phyloP scores from a whole-genome alignment of 371 early-diverging fungal genomes.

The Apophysomyces sp. region DNA sequence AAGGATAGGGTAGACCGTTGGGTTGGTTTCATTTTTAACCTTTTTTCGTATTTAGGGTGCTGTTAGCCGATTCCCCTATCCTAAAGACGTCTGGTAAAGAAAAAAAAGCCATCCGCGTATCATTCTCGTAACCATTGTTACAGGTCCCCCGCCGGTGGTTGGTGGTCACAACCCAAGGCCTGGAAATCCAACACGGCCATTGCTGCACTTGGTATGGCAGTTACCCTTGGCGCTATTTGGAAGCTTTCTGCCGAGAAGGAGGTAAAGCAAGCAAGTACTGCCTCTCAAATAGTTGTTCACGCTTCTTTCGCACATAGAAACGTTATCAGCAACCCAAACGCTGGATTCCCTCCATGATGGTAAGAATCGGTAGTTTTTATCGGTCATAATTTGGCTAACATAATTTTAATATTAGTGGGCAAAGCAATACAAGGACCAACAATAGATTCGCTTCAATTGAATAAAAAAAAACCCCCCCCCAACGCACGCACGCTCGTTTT shows the following conservation, averaged over 20 bases:
- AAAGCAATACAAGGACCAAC: conserved; percentile 68
- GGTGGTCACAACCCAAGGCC: conserved; percentile 86
- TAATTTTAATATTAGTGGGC: conserved; percentile 55
- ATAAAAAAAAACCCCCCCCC: not conserved
- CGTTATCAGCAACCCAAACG: conserved; percentile 71
- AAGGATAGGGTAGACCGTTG: not conserved
- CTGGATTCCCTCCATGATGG: conserved; percentile 85
- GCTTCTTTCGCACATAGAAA: conserved; percentile 16
- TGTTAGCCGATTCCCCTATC: conserved; percentile 61
- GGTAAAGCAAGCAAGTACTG: conserved; percentile 33
- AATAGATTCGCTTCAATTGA: conserved; percentile 2
- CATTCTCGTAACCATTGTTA: not conserved
- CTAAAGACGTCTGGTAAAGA: conserved; percentile 65
- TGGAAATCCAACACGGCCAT: conserved; percentile 81
- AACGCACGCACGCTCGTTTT: not conserved
- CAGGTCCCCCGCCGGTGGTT: conserved; percentile 83
- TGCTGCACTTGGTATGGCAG: conserved; percentile 64
- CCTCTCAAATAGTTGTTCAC: not conserved
- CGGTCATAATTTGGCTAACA: not conserved
- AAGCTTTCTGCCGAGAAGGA: conserved; percentile 81
- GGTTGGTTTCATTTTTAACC: not conserved
- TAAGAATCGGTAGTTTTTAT: conserved; percentile 14
- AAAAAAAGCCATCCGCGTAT: not conserved
- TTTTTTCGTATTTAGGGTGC: conserved; percentile 53
- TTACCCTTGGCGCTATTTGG: conserved; percentile 68